These are phyloP conservation scores for Strobilomyces dryophilus DNA, from an alignment of 768 basidiomycete genomes.

Conservation along the genomic window DNA sequence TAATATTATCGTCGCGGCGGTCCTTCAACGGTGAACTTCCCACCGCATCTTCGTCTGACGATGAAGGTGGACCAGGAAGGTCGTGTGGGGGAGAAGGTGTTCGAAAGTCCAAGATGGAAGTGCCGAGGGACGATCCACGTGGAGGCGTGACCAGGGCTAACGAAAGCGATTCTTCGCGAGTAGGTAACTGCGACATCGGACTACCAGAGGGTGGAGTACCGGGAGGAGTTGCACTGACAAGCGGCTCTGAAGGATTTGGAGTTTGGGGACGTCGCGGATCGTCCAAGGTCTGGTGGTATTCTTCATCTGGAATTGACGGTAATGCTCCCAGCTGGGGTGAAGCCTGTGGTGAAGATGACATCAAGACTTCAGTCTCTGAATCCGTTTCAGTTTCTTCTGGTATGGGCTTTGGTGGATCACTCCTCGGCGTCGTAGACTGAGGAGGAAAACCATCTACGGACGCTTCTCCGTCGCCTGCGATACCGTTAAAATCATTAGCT, in stretches of 20 bases:
- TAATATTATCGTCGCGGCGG: conserved; percentile 14
- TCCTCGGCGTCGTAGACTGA: conserved; percentile 28
- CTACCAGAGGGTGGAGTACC: conserved; percentile 19
- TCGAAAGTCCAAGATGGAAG: conserved; percentile 46
- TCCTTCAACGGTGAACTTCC: conserved; percentile 21
- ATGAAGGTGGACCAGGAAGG: conserved; percentile 62
- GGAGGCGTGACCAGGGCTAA: conserved; percentile 45
- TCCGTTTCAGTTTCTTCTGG: conserved; percentile 20
- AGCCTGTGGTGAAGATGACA: conserved; percentile 18
- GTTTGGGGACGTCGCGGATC: conserved; percentile 15
- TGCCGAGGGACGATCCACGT: conserved; percentile 36
- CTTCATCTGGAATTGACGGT: conserved; percentile 9
- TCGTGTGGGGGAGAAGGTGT: conserved; percentile 64
- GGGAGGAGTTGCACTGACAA: conserved; percentile 22
- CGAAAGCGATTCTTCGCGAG: conserved; percentile 11
- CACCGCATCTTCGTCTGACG: conserved; percentile 44
- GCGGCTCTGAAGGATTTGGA: conserved; percentile 1
- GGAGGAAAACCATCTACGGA: conserved; percentile 18
- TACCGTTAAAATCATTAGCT: background rate
- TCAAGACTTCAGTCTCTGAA: conserved; percentile 27
- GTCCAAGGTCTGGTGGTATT: conserved; percentile 13
- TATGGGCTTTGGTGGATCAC: conserved; percentile 11
- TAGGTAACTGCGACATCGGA: background rate
- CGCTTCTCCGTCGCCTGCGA: conserved; percentile 39
- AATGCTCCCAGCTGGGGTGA: conserved; percentile 14